Percentiles rank a stretch among this genome's conserved stretches.
Conservation (phyloP, 306 rosid genomes). For the Trichosanthes truncata region DNA sequence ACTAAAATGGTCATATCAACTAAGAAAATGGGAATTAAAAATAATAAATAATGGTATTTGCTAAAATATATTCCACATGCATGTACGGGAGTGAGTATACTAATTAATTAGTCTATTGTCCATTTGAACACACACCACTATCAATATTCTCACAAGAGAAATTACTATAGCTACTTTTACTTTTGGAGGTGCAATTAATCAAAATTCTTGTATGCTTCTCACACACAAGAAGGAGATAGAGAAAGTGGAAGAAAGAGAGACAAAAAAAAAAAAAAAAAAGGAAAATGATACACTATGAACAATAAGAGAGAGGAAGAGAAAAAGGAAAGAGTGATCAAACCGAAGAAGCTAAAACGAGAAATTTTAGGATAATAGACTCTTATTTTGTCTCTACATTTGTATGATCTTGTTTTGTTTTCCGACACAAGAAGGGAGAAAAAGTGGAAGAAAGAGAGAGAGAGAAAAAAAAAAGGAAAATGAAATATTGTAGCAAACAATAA, state of each 20-base stretch:
- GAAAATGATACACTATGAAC: too few relatives aligned
- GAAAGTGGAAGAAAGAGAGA: too few relatives aligned
- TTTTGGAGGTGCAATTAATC: background rate
- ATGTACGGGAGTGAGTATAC: background rate
- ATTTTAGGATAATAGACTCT: background rate
- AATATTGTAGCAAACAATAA: too few relatives aligned
- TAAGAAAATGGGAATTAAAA: background rate
- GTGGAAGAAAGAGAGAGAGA: too few relatives aligned
- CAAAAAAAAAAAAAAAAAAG: too few relatives aligned
- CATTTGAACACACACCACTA: background rate
- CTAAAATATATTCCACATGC: background rate
- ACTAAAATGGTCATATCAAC: background rate
- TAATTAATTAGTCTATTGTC: background rate
- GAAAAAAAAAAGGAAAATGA: too few relatives aligned
- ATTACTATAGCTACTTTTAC: background rate
- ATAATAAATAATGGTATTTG: background rate
- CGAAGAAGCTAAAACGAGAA: too few relatives aligned
- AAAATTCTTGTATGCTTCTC: too few relatives aligned
- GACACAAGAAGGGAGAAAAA: too few relatives aligned
- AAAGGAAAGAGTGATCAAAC: background rate
- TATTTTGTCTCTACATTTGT: background rate
- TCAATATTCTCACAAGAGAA: background rate
- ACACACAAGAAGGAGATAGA: too few relatives aligned
- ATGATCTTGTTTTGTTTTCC: too few relatives aligned
- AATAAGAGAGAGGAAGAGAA: background rate